Evolutionary conservation across 805 yeast genomes (phyloP).

Genomic region (Limtongia smithiae): DNA sequence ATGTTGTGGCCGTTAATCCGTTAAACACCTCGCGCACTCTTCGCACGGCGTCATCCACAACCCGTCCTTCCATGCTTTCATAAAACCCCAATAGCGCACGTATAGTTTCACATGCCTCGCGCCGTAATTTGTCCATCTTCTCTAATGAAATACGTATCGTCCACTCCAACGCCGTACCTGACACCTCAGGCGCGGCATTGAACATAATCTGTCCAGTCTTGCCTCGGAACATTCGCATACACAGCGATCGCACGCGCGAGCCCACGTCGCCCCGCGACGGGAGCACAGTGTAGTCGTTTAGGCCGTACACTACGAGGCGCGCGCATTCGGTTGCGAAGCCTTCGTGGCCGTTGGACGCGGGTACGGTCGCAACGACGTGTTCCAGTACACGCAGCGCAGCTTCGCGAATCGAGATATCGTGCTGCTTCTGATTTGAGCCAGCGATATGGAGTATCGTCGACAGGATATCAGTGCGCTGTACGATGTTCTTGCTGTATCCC

Average conservation of each 20-base stretch:
- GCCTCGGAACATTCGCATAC: slow-evolving; percentile 42
- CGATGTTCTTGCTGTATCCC: not conserved
- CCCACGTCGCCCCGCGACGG: slow-evolving; percentile 88
- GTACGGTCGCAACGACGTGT: not conserved
- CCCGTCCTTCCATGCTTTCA: not conserved
- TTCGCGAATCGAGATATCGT: not conserved
- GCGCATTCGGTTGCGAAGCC: not conserved
- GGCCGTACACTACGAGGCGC: too few species aligned
- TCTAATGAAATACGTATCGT: slow-evolving; percentile 61
- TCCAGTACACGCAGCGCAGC: not conserved
- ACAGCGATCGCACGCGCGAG: slow-evolving; percentile 57
- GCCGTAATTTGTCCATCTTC: slow-evolving; percentile 53
- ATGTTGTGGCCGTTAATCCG: not conserved
- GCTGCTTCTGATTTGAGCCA: not conserved
- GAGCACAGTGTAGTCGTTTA: slow-evolving; percentile 76
- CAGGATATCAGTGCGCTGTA: too few species aligned
- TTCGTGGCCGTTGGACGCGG: not conserved
- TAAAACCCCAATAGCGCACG: not conserved
- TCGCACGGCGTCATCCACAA: not conserved
- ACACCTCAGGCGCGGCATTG: not conserved
- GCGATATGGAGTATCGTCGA: too few species aligned
- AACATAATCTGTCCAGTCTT: slow-evolving; percentile 29
- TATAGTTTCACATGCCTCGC: slow-evolving; percentile 43
- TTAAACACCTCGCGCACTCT: not conserved
- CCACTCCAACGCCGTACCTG: slow-evolving; percentile 26